Evolutionary conservation across 2,329 filamentous ascomycete genomes (phyloP).

Genomic region (Xylariomycetidae sp.): DNA sequence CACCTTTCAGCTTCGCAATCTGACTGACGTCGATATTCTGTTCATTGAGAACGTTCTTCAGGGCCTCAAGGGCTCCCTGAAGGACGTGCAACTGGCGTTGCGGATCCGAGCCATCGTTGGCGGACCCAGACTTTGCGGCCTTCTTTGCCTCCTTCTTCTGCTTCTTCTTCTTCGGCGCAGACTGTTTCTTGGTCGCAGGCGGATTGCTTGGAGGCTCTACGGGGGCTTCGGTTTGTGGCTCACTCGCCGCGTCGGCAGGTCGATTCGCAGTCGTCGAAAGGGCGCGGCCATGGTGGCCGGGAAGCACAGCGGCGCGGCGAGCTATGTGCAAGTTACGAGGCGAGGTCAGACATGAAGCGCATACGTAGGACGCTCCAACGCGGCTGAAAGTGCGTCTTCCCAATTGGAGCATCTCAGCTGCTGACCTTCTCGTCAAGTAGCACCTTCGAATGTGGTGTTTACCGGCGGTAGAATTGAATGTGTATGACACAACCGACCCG

Average conservation of each 20-base stretch:
- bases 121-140: neutral
- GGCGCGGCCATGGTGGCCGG: slow-evolving; percentile 11
- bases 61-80: slow-evolving; percentile 29
- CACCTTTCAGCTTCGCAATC: slow-evolving; percentile 7
- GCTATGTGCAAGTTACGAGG: slow-evolving; percentile 7
- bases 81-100: slow-evolving; percentile 27
- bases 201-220: slow-evolving; percentile 7
- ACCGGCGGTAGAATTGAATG: no score
- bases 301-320: slow-evolving; percentile 8
- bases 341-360: slow-evolving; percentile 20
- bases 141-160: slow-evolving; percentile 11
- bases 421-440: no score
- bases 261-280: slow-evolving; percentile 15
- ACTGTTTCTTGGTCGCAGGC: slow-evolving; percentile 1
- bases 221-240: slow-evolving; percentile 1
- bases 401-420: slow-evolving; percentile 29
- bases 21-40: slow-evolving; percentile 25
- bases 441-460: no score
- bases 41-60: slow-evolving; percentile 31
- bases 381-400: slow-evolving; percentile 20
- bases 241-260: slow-evolving; percentile 6
- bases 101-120: slow-evolving; percentile 5
- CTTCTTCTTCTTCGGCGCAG: slow-evolving; percentile 8
- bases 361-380: slow-evolving; percentile 22
- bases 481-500: no score